A percentile compares a stretch with the other conserved stretches of the same genome.
Evolutionary conservation across 2,329 filamentous ascomycete genomes (phyloP).

Genomic region (Beauveria sp.): DNA sequence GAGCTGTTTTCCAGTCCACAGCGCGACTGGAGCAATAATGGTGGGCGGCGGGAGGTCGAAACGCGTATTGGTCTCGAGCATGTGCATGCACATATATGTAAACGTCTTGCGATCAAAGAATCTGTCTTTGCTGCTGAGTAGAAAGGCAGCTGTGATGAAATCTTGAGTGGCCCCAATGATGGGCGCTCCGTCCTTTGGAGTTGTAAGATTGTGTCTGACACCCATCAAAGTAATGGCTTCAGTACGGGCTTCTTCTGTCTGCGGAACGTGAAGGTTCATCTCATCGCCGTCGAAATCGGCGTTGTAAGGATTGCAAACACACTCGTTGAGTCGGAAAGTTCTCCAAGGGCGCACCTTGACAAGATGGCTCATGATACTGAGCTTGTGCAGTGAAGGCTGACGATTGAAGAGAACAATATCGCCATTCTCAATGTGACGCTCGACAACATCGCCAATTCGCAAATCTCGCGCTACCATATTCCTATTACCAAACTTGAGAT

Average conservation of each 20-base stretch:
- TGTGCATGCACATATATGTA: slow-evolving; percentile 83
- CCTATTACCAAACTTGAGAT: slow-evolving; percentile 67
- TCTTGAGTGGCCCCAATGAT: slow-evolving; percentile 99
- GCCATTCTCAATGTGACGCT: slow-evolving; percentile 89
- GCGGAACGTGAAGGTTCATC: slow-evolving; percentile 97
- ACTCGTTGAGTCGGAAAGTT: slow-evolving; percentile 95
- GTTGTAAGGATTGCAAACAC: slow-evolving; percentile 96
- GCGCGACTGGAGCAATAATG: slow-evolving; percentile 72
- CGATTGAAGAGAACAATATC: slow-evolving; percentile 98
- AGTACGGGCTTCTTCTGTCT: slow-evolving; percentile 91
- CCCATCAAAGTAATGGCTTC: slow-evolving; percentile 97
- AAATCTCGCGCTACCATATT: slow-evolving; percentile 66
- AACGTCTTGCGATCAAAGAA: slow-evolving; percentile 90
- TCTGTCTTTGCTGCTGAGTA: slow-evolving; percentile 84
- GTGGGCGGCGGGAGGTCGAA: slow-evolving; percentile 83
- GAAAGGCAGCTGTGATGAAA: slow-evolving; percentile 92
- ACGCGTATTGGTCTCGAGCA: slow-evolving; percentile 73
- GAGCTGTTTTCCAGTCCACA: slow-evolving; percentile 97
- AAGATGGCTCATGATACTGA: slow-evolving; percentile 94
- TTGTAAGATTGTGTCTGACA: slow-evolving; percentile 91
- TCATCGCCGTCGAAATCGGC: slow-evolving; percentile 98
- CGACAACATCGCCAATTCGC: slow-evolving; percentile 77
- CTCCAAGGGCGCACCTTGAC: slow-evolving; percentile 91
- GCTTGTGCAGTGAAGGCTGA: slow-evolving; percentile 94
- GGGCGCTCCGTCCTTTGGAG: slow-evolving; percentile 94